These are phyloP conservation scores for Phytophthora aleatoria DNA, from an alignment of 352 stramenopile species.

Conservation along the genomic window DNA sequence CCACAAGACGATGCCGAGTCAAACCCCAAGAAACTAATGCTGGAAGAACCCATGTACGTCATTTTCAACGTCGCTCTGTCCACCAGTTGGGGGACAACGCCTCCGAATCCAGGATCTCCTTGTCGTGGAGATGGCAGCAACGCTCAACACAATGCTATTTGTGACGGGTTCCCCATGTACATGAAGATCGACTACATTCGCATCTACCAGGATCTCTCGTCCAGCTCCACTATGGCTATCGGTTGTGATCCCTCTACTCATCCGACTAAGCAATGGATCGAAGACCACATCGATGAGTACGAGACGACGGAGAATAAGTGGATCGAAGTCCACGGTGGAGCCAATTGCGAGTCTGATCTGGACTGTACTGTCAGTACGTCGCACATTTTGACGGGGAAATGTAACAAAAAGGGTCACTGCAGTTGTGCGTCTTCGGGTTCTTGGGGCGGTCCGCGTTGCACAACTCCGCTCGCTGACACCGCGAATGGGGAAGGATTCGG, in stretches of 20 bases:
- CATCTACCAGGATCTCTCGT: slow-evolving; percentile 54
- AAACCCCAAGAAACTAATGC: slow-evolving; percentile 61
- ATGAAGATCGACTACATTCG: slow-evolving; percentile 69
- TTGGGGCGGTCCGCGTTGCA: slow-evolving; percentile 58
- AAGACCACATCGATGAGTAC: slow-evolving; percentile 60
- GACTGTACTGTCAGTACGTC: slow-evolving; percentile 52
- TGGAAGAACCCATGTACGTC: slow-evolving; percentile 70
- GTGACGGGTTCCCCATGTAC: slow-evolving; percentile 61
- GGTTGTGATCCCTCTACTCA: slow-evolving; percentile 58
- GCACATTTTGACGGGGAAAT: slow-evolving; percentile 43
- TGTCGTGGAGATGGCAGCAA: slow-evolving; percentile 41
- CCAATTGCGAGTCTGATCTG: slow-evolving; percentile 40
- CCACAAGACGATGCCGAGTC: slow-evolving; percentile 37
- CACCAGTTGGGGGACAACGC: slow-evolving; percentile 46
- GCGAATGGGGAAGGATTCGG: slow-evolving; percentile 43
- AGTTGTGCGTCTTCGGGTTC: slow-evolving; percentile 35
- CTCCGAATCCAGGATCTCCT: slow-evolving; percentile 46
- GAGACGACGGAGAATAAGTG: slow-evolving; percentile 43
- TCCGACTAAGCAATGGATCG: slow-evolving; percentile 58
- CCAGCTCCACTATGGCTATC: slow-evolving; percentile 46
- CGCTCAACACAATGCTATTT: slow-evolving; percentile 43
- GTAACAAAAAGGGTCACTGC: slow-evolving; percentile 32
- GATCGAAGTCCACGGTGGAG: slow-evolving; percentile 48
- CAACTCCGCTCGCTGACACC: slow-evolving; percentile 30
- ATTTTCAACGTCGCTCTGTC: slow-evolving; percentile 76